A percentile compares a stretch with the other conserved stretches of the same genome.
These are phyloP conservation scores for Coprinopsis sp. DNA, from an alignment of 768 basidiomycete genomes.

Conservation along the genomic window DNA sequence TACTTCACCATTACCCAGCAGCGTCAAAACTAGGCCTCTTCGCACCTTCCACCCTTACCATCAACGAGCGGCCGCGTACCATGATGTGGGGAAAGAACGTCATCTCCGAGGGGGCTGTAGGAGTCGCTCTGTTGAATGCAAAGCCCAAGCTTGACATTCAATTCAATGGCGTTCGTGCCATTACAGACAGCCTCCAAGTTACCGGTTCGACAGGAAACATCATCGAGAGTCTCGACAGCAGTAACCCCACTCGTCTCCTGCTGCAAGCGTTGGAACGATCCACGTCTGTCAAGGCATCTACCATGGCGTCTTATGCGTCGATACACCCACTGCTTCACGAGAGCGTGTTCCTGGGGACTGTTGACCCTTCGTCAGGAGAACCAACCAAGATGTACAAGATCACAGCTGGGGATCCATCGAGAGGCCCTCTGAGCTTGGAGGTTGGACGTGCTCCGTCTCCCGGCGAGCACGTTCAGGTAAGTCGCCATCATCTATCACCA, in stretches of 20 bases:
- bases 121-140: slow-evolving; percentile 41
- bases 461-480: no score
- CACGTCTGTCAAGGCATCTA: not conserved
- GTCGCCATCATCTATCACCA: no score
- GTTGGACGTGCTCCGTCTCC: no score
- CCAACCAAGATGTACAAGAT: slow-evolving; percentile 41
- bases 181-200: slow-evolving; percentile 47
- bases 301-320: slow-evolving; percentile 14
- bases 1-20: slow-evolving; percentile 37
- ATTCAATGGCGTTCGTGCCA: slow-evolving; percentile 36
- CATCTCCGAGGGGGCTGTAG: slow-evolving; percentile 63
- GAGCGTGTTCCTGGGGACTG: not conserved
- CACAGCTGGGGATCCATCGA: slow-evolving; percentile 66
- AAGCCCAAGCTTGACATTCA: slow-evolving; percentile 17
- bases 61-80: slow-evolving; percentile 71
- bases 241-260: slow-evolving; percentile 60
- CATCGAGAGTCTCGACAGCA: slow-evolving; percentile 49
- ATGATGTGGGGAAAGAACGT: slow-evolving; percentile 55
- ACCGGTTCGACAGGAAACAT: slow-evolving; percentile 74
- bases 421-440: slow-evolving; percentile 61
- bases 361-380: not conserved
- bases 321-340: slow-evolving; percentile 36
- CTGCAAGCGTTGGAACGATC: slow-evolving; percentile 42
- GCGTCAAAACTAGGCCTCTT: slow-evolving; percentile 60
- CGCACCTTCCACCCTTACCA: slow-evolving; percentile 72